phyloP scores from a whole-genome alignment of 2,329 filamentous ascomycete genomes.

The Colletotrichum sublineola region DNA sequence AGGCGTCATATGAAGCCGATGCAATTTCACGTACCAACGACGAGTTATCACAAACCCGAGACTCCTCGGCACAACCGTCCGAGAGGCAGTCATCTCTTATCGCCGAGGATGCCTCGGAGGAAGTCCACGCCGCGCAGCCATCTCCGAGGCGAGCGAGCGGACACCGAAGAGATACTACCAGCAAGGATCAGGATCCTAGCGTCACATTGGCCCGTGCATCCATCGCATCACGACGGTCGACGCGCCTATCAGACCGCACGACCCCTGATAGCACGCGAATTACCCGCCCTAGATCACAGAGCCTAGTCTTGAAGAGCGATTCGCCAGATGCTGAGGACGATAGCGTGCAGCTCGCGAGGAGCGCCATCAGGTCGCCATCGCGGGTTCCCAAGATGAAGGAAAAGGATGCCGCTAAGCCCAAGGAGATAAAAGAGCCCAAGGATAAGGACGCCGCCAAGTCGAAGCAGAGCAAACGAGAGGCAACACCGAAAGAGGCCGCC shows the following conservation, averaged over 20 bases:
- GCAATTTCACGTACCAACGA: conserved; percentile 30
- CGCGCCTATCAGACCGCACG: conserved; percentile 41
- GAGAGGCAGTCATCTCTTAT: conserved; percentile 40
- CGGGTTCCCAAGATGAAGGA: conserved; percentile 10
- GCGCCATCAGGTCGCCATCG: conserved; percentile 50
- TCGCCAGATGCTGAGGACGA: conserved; percentile 44
- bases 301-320: conserved; percentile 44
- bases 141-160: conserved; percentile 35
- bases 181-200: conserved; percentile 42
- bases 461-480: conserved; percentile 3
- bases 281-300: conserved; percentile 48
- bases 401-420: not conserved
- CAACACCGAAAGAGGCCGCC: not conserved
- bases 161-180: conserved; percentile 35
- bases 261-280: conserved; percentile 42
- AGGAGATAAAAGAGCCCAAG: not conserved
- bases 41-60: conserved; percentile 38
- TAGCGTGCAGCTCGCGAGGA: conserved; percentile 49
- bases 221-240: conserved; percentile 42
- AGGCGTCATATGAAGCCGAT: conserved; percentile 3
- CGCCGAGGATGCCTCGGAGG: conserved; percentile 38
- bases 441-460: not conserved
- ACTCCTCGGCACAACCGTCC: conserved; percentile 38
- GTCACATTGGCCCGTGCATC: conserved; percentile 40
- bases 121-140: conserved; percentile 27